A percentile compares a stretch with the other conserved stretches of the same genome.
phyloP scores from a whole-genome alignment of 306 rosid species.

The Trifolium repens region DNA sequence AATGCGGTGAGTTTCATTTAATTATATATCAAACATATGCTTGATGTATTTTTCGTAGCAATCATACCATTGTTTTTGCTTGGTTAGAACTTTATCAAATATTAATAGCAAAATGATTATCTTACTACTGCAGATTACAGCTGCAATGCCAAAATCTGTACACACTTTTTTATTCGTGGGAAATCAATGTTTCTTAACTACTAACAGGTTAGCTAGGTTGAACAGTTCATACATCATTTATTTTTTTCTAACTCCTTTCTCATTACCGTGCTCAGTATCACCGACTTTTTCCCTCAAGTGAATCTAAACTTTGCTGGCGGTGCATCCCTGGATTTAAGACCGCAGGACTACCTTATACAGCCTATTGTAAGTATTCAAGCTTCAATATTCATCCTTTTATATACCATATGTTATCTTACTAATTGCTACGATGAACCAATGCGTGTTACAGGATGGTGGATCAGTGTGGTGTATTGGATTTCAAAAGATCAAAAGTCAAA shows the following conservation, averaged over 20 bases:
- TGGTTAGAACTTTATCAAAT: conserved; percentile 18
- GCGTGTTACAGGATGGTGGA: conserved; percentile 62
- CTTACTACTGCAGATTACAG: conserved; percentile 59
- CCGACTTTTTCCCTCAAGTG: conserved; percentile 83
- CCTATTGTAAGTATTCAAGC: conserved; percentile 67
- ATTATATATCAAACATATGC: conserved; percentile 28
- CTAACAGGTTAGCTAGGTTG: conserved; percentile 23
- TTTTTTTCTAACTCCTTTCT: conserved; percentile 24
- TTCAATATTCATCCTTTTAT: conserved; percentile 24
- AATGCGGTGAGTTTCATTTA: conserved; percentile 49
- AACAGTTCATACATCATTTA: not conserved
- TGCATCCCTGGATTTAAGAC: conserved; percentile 73
- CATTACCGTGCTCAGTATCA: conserved; percentile 55
- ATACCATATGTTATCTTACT: conserved; percentile 31
- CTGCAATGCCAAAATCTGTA: conserved; percentile 63
- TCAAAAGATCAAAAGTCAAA: conserved; percentile 81
- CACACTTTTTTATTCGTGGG: conserved; percentile 57
- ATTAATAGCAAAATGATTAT: conserved; percentile 33
- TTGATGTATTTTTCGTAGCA: conserved; percentile 40
- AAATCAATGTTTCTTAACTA: conserved; percentile 71
- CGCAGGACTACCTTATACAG: conserved; percentile 88
- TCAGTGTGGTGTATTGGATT: conserved; percentile 94
- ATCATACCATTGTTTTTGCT: conserved; percentile 29
- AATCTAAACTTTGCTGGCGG: conserved; percentile 89
- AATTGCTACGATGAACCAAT: conserved; percentile 33